Conservation (phyloP, 1,284 basidiomycete species). For the Apiotrichum brassicae region DNA sequence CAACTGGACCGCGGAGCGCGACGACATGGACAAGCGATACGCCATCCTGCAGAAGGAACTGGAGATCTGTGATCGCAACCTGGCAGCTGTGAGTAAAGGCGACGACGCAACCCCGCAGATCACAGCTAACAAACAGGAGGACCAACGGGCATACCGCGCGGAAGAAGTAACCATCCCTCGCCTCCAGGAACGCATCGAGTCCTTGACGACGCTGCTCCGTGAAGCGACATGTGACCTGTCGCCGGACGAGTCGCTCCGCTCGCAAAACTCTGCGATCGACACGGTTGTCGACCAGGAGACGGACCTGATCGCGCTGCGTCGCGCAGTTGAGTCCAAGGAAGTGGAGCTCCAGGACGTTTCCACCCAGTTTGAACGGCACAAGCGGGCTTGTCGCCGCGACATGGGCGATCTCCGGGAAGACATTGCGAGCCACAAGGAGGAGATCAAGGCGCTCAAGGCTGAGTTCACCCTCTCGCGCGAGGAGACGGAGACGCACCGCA, state of each 20-base stretch:
- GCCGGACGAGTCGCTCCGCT: background rate
- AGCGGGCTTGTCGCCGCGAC: background rate
- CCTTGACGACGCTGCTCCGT: background rate
- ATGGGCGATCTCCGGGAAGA: constrained; percentile 3
- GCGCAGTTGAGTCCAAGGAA: background rate
- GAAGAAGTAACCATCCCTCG: constrained; percentile 2
- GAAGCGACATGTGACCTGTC: background rate
- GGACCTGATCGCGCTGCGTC: background rate
- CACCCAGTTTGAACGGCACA: constrained; percentile 1
- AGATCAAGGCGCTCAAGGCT: background rate
- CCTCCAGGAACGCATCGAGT: constrained; percentile 4
- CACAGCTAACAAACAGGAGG: constrained; percentile 1
- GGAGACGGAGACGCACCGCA: constrained; percentile 3
- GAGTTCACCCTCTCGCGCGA: background rate
- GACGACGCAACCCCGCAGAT: no score
- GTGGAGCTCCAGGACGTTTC: background rate
- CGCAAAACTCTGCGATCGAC: background rate
- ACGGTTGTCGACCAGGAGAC: constrained; percentile 5
- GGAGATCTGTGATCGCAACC: background rate
- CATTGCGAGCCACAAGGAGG: background rate
- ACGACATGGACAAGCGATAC: background rate
- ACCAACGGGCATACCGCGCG: background rate
- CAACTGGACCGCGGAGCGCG: background rate
- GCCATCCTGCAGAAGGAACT: background rate
- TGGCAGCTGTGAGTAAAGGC: background rate